Conservation (phyloP, 495 filamentous ascomycete genomes). For the Viridothelium virens region DNA sequence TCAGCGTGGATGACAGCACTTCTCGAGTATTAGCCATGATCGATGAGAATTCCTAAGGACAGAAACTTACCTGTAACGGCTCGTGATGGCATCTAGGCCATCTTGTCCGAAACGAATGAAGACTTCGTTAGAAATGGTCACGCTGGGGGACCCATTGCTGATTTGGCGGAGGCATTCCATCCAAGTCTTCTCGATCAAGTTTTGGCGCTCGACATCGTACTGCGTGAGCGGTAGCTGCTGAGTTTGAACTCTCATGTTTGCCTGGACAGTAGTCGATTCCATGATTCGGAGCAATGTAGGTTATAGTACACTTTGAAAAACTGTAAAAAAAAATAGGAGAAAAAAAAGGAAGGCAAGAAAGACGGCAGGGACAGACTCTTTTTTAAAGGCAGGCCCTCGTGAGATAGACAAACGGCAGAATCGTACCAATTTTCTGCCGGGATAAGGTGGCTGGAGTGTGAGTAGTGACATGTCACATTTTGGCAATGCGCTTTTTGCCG, state of each 20-base stretch:
- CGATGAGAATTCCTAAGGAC: not conserved
- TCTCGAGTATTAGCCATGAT: not conserved
- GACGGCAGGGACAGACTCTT: too few species aligned
- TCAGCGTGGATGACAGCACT: slow-evolving; percentile 10
- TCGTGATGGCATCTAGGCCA: slow-evolving; percentile 7
- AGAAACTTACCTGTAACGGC: slow-evolving; percentile 2
- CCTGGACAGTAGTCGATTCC: slow-evolving; percentile 10
- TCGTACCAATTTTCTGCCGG: too few species aligned
- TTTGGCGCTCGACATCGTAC: not conserved
- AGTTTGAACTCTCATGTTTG: slow-evolving; percentile 11
- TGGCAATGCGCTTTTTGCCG: too few species aligned
- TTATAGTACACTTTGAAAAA: not conserved
- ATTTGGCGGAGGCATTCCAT: not conserved
- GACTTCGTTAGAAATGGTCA: slow-evolving; percentile 4
- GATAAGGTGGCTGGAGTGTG: too few species aligned
- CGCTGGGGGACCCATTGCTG: slow-evolving; percentile 4
- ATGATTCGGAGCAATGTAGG: slow-evolving; percentile 6
- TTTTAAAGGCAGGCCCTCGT: too few species aligned
- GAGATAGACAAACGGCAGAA: too few species aligned
- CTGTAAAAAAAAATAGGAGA: too few species aligned
- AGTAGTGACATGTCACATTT: too few species aligned
- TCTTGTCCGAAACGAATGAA: slow-evolving; percentile 12
- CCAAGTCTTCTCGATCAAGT: slow-evolving; percentile 9
- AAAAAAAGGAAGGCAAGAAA: too few species aligned
- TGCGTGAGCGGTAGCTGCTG: slow-evolving; percentile 3